Evolutionary conservation across 139 green algal species (phyloP).

Genomic region (Chlamydomonas incerta): DNA sequence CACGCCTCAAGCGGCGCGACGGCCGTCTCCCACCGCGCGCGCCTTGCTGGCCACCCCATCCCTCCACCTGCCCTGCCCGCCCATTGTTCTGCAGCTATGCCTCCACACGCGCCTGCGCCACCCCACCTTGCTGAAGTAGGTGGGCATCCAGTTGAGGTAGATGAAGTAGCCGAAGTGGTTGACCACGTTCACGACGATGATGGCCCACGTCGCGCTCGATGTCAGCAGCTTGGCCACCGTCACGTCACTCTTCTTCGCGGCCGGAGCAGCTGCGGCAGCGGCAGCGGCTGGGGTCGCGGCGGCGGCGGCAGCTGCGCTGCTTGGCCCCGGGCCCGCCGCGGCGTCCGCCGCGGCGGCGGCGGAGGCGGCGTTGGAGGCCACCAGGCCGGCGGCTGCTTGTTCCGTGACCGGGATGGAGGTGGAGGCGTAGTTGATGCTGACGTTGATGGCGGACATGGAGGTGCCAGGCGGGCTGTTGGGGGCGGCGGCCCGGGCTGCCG

Average conservation of each 20-base stretch:
- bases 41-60: too few relatives aligned
- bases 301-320: constrained; percentile 14
- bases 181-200: constrained; percentile 89
- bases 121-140: constrained; percentile 85
- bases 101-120: too few relatives aligned
- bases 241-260: not conserved
- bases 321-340: not conserved
- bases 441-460: too few relatives aligned
- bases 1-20: too few relatives aligned
- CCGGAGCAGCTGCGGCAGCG: not conserved
- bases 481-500: not conserved
- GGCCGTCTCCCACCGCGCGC: too few relatives aligned
- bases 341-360: too few relatives aligned
- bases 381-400: not conserved
- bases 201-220: constrained; percentile 81
- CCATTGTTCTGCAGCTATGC: too few relatives aligned
- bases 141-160: constrained; percentile 96
- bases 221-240: constrained; percentile 61
- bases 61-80: too few relatives aligned
- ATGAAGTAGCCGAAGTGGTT: constrained; percentile 96
- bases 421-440: too few relatives aligned
- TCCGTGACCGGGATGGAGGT: too few relatives aligned
- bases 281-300: constrained; percentile 17
- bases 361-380: too few relatives aligned
- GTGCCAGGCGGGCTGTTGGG: too few relatives aligned